phyloP scores from a whole-genome alignment of 108 stramenopile species.

The Nitzschia sp. region DNA sequence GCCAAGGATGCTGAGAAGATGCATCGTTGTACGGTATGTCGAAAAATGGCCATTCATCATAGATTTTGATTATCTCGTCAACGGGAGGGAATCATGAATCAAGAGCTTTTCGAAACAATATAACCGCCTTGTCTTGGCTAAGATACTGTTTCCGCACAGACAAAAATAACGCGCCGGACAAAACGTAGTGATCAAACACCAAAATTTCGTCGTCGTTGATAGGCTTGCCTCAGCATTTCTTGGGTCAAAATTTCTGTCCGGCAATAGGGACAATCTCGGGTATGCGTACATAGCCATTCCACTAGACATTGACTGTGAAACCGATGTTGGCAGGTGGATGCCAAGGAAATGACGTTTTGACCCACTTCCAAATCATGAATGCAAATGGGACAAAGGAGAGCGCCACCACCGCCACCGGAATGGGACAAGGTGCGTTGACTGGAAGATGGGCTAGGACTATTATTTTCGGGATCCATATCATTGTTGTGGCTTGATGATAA shows the following conservation, averaged over 20 bases:
- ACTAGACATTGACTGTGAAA: conserved; percentile 51
- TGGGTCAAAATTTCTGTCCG: conserved; percentile 23
- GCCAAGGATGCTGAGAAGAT: too few species aligned
- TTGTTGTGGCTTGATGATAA: too few species aligned
- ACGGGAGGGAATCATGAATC: too few species aligned
- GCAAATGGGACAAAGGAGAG: conserved; percentile 27
- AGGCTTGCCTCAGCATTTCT: conserved; percentile 16
- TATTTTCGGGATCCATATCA: neutral
- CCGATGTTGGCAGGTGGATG: conserved; percentile 36
- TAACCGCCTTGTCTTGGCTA: too few species aligned
- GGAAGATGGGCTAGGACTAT: neutral
- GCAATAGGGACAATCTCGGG: conserved; percentile 25
- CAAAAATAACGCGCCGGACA: too few species aligned
- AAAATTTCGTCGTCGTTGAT: conserved; percentile 1
- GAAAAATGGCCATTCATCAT: too few species aligned
- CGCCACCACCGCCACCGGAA: neutral
- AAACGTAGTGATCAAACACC: too few species aligned
- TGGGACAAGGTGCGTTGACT: neutral
- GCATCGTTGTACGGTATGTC: too few species aligned
- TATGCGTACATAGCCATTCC: conserved; percentile 35
- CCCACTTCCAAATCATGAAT: conserved; percentile 18
- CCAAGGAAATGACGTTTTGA: neutral
- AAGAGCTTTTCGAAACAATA: too few species aligned
- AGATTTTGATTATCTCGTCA: too few species aligned
- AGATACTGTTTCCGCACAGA: too few species aligned